phyloP scores from a whole-genome alignment of 257 asterid species.

The Paraleonurus japonicus region DNA sequence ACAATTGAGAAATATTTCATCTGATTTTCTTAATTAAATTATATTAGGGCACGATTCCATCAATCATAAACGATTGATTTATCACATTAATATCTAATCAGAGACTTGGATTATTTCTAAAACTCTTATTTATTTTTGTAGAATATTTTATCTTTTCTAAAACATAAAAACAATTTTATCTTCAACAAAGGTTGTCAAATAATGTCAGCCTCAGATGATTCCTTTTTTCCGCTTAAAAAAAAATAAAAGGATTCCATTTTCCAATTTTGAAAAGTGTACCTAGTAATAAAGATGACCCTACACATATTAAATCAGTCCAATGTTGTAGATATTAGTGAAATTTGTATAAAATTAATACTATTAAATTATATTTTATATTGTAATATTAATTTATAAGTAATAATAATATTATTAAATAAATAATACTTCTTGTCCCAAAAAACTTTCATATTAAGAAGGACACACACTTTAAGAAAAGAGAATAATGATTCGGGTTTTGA shows the following conservation, averaged over 20 bases:
- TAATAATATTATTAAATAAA: too few relatives aligned
- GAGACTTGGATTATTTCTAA: background rate
- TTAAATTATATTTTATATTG: too few relatives aligned
- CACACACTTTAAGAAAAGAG: too few relatives aligned
- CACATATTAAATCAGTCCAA: slow-evolving; percentile 16
- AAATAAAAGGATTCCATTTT: background rate
- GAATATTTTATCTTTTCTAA: background rate
- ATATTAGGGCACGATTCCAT: background rate
- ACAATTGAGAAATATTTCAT: background rate
- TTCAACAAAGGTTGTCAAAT: background rate
- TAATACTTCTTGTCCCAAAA: too few relatives aligned
- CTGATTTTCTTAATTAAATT: background rate
- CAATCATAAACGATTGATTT: background rate
- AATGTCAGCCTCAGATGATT: background rate
- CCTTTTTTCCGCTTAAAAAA: too few relatives aligned
- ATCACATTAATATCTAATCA: background rate
- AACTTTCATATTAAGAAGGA: too few relatives aligned
- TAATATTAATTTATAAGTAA: too few relatives aligned
- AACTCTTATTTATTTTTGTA: background rate
- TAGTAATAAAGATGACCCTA: slow-evolving; percentile 23
- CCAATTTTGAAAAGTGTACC: background rate
- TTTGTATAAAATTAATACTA: too few relatives aligned
- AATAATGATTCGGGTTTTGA: too few relatives aligned
- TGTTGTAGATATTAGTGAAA: too few relatives aligned
- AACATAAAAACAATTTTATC: background rate